These are phyloP conservation scores for Globisporangium ultimum DNA, from an alignment of 352 stramenopile genomes.

Conservation along the genomic window DNA sequence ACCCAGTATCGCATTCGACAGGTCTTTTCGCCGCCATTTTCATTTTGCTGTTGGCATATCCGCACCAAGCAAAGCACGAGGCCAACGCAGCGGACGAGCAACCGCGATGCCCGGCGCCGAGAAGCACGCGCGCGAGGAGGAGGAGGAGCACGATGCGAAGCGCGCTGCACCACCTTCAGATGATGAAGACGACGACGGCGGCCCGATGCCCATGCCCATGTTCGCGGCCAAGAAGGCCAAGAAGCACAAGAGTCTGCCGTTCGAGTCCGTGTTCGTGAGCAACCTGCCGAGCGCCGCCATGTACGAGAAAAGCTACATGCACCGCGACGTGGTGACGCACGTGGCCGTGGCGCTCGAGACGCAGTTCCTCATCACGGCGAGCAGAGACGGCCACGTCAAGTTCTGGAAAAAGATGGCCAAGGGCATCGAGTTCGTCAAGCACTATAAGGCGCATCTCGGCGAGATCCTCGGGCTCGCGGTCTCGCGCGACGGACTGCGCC, in stretches of 20 bases:
- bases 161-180: constrained; percentile 1
- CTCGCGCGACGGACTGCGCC: constrained; percentile 75
- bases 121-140: constrained; percentile 15
- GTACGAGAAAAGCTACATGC: constrained; percentile 98
- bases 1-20: no score
- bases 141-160: neutral
- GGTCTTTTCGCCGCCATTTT: no score
- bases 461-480: constrained; percentile 85
- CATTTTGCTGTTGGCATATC: no score
- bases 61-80: no score
- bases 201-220: constrained; percentile 59
- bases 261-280: constrained; percentile 71
- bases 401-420: constrained; percentile 99
- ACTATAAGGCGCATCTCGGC: constrained; percentile 96
- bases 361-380: constrained; percentile 96
- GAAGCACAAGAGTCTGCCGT: constrained; percentile 43
- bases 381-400: constrained; percentile 96
- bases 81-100: no score
- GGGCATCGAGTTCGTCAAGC: constrained; percentile 99
- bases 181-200: constrained; percentile 40
- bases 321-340: constrained; percentile 94
- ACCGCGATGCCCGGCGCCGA: neutral
- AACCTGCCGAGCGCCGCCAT: constrained; percentile 87
- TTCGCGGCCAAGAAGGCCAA: constrained; percentile 31
- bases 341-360: constrained; percentile 87